These are phyloP conservation scores for Cercospora sp. DNA, from an alignment of 2,329 filamentous ascomycete species.

Conservation along the genomic window DNA sequence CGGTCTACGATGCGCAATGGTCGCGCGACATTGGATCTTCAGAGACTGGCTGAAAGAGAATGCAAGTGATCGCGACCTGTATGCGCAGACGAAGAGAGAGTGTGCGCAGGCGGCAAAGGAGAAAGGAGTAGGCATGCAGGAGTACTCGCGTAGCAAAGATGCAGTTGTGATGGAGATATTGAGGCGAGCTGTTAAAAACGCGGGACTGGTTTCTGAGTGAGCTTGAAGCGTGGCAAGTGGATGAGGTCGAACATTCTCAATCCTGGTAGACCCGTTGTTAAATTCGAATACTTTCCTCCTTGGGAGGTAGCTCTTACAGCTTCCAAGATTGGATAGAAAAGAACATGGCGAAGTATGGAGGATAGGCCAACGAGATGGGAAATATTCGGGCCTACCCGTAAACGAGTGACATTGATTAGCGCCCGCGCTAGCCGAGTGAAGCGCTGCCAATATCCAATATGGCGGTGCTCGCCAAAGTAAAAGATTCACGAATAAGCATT, in stretches of 20 bases:
- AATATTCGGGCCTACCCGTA: slow-evolving; percentile 1
- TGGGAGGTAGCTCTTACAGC: background rate
- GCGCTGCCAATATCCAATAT: background rate
- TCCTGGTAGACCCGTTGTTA: background rate
- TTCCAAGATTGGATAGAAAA: background rate
- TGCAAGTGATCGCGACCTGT: slow-evolving; percentile 45
- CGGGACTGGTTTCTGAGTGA: background rate
- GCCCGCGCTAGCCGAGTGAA: background rate
- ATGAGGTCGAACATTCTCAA: background rate
- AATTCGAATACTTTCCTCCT: background rate
- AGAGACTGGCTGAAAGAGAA: slow-evolving; percentile 47
- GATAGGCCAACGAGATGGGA: background rate
- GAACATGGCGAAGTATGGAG: background rate
- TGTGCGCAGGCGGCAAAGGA: slow-evolving; percentile 27
- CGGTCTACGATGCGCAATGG: slow-evolving; percentile 47
- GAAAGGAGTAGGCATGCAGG: slow-evolving; percentile 15
- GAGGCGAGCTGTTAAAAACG: slow-evolving; percentile 36
- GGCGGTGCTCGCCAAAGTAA: background rate
- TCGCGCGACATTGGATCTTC: slow-evolving; percentile 49
- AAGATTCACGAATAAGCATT: background rate
- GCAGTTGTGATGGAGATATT: slow-evolving; percentile 45
- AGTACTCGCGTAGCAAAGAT: slow-evolving; percentile 50
- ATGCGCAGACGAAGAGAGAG: slow-evolving; percentile 46
- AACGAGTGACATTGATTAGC: background rate
- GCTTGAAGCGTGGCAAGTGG: background rate